Evolutionary conservation across 441 rosid genomes (phyloP).

Genomic region (Corymbia calophylla): DNA sequence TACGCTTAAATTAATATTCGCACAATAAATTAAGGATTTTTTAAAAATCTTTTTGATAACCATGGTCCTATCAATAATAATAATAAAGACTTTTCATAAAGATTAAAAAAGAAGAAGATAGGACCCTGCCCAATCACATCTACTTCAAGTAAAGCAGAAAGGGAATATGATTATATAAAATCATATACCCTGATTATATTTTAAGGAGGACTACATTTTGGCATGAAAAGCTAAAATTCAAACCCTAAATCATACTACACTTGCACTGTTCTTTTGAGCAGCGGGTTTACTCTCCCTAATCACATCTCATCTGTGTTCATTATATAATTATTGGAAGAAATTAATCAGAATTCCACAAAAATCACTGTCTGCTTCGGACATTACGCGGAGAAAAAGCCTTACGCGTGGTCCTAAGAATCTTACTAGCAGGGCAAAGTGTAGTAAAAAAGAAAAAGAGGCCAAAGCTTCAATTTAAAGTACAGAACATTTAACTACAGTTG

Average conservation of each 20-base stretch:
- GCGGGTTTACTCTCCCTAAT: background rate
- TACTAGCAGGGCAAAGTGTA: background rate
- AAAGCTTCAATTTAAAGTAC: background rate
- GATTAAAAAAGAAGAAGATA: background rate
- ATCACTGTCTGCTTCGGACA: background rate
- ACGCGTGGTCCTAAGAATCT: background rate
- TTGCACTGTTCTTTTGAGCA: background rate
- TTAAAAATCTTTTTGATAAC: accelerated
- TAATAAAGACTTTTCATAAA: background rate
- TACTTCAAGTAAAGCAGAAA: background rate
- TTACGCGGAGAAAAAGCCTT: background rate
- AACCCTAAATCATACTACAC: background rate
- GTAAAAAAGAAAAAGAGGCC: background rate
- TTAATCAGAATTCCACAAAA: background rate
- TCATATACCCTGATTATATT: background rate
- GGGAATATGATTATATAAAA: background rate
- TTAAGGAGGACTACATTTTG: background rate
- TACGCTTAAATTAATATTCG: too few relatives aligned
- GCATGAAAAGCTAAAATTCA: too few relatives aligned
- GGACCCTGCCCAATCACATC: background rate
- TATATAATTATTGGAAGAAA: background rate
- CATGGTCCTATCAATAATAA: background rate
- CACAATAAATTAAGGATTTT: accelerated
- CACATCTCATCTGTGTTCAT: background rate
- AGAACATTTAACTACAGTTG: slow-evolving; percentile 26